A percentile compares a stretch with the other conserved stretches of the same genome.
These are phyloP conservation scores for Saccharum spontaneum DNA, from an alignment of 176 grass and related monocot genomes.

Conservation along the genomic window DNA sequence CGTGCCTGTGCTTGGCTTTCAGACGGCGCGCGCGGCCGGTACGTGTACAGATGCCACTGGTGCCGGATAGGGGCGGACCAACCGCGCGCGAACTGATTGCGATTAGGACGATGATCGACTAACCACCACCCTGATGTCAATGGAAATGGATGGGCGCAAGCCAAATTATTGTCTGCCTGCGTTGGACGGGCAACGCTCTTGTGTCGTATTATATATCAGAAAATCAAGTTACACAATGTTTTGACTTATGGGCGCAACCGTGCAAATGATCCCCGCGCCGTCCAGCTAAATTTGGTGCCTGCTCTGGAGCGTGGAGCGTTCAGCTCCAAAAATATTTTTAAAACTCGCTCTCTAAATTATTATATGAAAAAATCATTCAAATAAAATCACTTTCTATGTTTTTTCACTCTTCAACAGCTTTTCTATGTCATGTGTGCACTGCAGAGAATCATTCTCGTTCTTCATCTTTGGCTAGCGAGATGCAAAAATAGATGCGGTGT, in stretches of 20 bases:
- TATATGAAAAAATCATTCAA: no score
- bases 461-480: no score
- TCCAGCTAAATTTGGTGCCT: no score
- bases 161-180: not conserved
- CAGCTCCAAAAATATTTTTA: no score
- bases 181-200: not conserved
- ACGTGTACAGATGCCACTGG: not conserved
- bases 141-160: not conserved
- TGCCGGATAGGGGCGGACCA: conserved; percentile 27
- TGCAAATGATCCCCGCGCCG: no score
- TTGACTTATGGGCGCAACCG: not conserved
- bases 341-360: no score
- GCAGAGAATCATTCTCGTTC: no score
- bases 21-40: not conserved
- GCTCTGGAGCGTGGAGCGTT: no score
- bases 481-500: no score
- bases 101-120: conserved; percentile 34
- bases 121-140: conserved; percentile 19
- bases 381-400: no score
- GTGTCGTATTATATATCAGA: not conserved
- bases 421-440: no score
- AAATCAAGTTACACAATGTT: not conserved
- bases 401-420: no score
- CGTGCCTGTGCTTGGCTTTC: not conserved
- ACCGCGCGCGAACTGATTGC: not conserved